Base-by-base conservation (phyloP, 2,329 filamentous ascomycete species). In the Hymenoscyphus linearis region DNA sequence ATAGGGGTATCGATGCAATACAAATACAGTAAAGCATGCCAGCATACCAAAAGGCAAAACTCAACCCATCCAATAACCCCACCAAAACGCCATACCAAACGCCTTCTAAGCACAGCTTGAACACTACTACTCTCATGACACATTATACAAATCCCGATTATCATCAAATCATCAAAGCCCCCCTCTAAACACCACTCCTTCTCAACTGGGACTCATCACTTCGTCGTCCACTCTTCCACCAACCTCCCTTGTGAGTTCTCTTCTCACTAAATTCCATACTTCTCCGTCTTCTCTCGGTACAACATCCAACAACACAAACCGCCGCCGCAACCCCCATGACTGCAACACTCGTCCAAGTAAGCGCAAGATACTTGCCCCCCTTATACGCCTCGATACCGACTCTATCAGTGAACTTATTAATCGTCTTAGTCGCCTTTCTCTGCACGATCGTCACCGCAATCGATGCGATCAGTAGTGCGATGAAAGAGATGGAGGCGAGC, bases 381-480 rank as follows among this genome's bases (percentile, higher is more conserved):
- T 76, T 77, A 25, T 75, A 71, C 1, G 72, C 72, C 40, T 70
- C 70, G 1, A 71, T 37, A 2, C 72, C 71, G 14, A 74, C 67
- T 4, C 67, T 66, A 31, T 73, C 70, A 0, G 70, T 70, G 35
- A 69, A 68, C 36, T 73, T 69, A 9, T 74, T 54, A 80, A 87
- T 78, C 0, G 81, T 68, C 18, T 79, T 67, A 1, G 77, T 73
- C 3, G 79, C 82, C 71, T 85, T 83, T 59, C 80, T 77, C 12
- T 80, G 78, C 4, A 86, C 73, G 18, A 88, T 87, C 0, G 83
- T 89, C 27, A 86, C 83, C 26, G 93, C 87, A 67, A 91, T 91
- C 22, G 89, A 93, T 55, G 88, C 86, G 58, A 87, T 85, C 3
- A 88, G 88, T 68, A 88, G 80, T 13, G 85, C 75, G 6, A 84